Evolutionary conservation across 2,329 filamentous ascomycete species (phyloP), one percentile per base, ranked within the genome.

Genomic region (Hypoxylon sp.): DNA sequence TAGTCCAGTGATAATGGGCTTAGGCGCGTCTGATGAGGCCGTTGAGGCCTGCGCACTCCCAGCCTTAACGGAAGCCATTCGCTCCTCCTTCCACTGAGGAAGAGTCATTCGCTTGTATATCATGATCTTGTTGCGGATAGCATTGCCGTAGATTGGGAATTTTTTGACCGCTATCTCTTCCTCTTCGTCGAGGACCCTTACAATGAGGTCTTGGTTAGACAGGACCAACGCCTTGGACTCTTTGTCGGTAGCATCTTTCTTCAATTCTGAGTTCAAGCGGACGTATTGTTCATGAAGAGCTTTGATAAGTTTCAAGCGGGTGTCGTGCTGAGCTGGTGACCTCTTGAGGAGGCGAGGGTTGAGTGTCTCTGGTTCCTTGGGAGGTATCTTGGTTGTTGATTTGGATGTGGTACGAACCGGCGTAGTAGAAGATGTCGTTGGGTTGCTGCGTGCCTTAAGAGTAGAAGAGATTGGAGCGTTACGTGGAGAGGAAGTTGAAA

Each of bases 61-160:
- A 55, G 81, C 79, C 59, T 79, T 78, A 14, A 66, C 55, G 19
- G 65, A 69, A 37, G 70, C 66, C 46, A 78, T 67, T 51, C 88
- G 83, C 70, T 91, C 89, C 31, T 88, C 85, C 66, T 88, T 87
- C 93, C 94, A 98, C 51, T 92, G 87, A 3, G 86, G 84, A 2
- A 88, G 76, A 0, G 83, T 84, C 92, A 97, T 94, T 68, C 91
- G 91, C 76, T 91, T 93, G 76, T 94, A 90, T 47, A 85, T 85
- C 73, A 92, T 86, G 65, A 98, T 91, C 35, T 90, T 90, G 71
- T 94, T 92, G 77, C 94, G 97, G 78, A 98, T 89, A 26, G 94
- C 84, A 74, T 97, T 97, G 6, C 87, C 84, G 76, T 99, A 99
- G 29, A 98, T 88, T 0, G 86, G 80, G 1, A 86, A 81, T 66